phyloP scores from a whole-genome alignment of 495 filamentous ascomycete species.

The Darksidea phi region DNA sequence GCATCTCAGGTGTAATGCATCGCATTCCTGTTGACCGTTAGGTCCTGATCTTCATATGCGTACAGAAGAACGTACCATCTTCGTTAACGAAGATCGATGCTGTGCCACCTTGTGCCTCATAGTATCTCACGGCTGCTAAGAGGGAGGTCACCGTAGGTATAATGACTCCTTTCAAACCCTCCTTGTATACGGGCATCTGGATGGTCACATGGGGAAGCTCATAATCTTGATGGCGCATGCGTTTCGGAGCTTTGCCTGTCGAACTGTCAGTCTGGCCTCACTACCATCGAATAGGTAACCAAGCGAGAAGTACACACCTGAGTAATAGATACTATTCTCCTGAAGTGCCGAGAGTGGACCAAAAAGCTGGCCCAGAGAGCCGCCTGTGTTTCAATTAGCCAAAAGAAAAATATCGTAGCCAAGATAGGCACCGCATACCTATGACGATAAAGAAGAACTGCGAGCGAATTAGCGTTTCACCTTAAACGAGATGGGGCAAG shows the following conservation, averaged over 20 bases:
- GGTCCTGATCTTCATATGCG: background rate
- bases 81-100: conserved; percentile 50
- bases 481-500: conserved; percentile 45
- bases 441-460: conserved; percentile 70
- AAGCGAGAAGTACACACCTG: conserved; percentile 28
- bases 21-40: conserved; percentile 26
- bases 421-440: conserved; percentile 59
- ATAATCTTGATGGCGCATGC: conserved; percentile 74
- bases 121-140: conserved; percentile 58
- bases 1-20: conserved; percentile 51
- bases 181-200: conserved; percentile 72
- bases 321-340: conserved; percentile 31
- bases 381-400: conserved; percentile 67
- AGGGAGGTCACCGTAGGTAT: conserved; percentile 58
- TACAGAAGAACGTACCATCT: conserved; percentile 35
- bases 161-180: conserved; percentile 61
- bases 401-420: conserved; percentile 67
- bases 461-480: conserved; percentile 64
- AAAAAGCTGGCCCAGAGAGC: conserved; percentile 59
- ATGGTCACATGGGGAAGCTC: conserved; percentile 77
- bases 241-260: conserved; percentile 66
- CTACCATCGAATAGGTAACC: conserved; percentile 73
- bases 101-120: conserved; percentile 52
- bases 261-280: conserved; percentile 36
- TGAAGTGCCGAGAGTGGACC: conserved; percentile 57